Base-by-base conservation (phyloP, 176 grass and related monocot genomes). In the Bothriochloa decipiens region DNA sequence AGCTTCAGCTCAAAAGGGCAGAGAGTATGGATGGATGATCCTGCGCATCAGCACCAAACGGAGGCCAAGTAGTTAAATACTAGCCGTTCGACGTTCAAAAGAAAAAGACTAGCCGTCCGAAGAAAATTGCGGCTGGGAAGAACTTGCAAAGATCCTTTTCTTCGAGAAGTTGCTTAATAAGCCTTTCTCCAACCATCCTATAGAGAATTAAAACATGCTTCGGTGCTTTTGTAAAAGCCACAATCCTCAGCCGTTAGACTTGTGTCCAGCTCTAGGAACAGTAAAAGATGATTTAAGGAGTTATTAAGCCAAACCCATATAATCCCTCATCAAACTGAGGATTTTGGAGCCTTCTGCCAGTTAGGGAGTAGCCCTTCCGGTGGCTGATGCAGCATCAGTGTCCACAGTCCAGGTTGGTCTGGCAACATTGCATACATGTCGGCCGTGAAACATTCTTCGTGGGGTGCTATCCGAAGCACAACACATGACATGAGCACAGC, bases 301-400 rank as follows among this genome's bases (percentile, higher is more conserved):
- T 1, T 20, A 53, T 20, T 53, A 58, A 58, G 2, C 20, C 53
- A 20, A 53, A 53, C 53, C 18, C 52, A 55, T 55, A 22, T 55
- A 55, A 55, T 8, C 52, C 20, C 2, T 3, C 79, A 63, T 63
- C 62, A 81, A 58, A 81, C 2, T 75, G 77, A 81, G 39, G 82
- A 81, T 76, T 64, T 81, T 76, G 82, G 77, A 46, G 40, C 39
- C n/a, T 25, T 70, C 22, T 39, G 63, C 16, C 26, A 42, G 55
- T 65, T 83, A 74, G 22, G 22, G 37, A 46, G 18, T 80, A 68
- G 69, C n/a, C 39, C 47, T 81, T 75, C 11, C 32, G 70, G 39
- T 81, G 70, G 41, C 11, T 76, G 82, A 50, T 76, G 77, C 70
- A 70, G 37, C 63, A 77, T 89, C 70, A 70, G 49, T 70, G 62